A percentile compares a stretch with the other conserved stretches of the same genome.
Conservation (phyloP, 352 stramenopile species). For the Phytophthora ramorum region DNA sequence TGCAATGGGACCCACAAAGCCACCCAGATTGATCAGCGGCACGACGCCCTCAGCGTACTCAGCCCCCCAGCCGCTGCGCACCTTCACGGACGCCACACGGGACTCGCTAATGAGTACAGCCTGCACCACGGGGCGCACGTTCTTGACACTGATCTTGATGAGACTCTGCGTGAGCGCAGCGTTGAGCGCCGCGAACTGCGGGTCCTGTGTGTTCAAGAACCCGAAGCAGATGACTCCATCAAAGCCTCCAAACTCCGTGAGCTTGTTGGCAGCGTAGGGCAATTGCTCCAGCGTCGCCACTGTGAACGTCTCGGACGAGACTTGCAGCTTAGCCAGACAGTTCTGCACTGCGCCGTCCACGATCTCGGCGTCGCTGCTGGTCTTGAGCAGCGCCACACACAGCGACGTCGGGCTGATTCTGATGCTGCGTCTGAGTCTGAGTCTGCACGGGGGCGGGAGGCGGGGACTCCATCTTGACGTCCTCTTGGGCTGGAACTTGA, state of each 20-base stretch:
- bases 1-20: conserved; percentile 62
- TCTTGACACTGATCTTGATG: conserved; percentile 87
- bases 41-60: conserved; percentile 74
- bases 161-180: conserved; percentile 71
- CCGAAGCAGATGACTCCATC: conserved; percentile 81
- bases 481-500: neutral
- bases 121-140: conserved; percentile 79
- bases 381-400: conserved; percentile 82
- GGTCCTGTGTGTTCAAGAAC: conserved; percentile 73
- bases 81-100: conserved; percentile 76
- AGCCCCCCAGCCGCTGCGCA: conserved; percentile 67
- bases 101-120: conserved; percentile 84
- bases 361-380: conserved; percentile 69
- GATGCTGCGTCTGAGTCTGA: conserved; percentile 24
- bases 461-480: conserved; percentile 34
- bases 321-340: conserved; percentile 46
- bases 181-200: conserved; percentile 67
- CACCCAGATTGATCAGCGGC: conserved; percentile 68
- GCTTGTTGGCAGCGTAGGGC: conserved; percentile 86
- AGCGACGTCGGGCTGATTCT: conserved; percentile 30
- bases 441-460: conserved; percentile 34
- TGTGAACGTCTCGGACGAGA: conserved; percentile 69
- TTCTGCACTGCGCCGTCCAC: conserved; percentile 75
- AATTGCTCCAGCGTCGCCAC: conserved; percentile 77
- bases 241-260: conserved; percentile 71